A percentile compares a stretch with the other conserved stretches of the same genome.
phyloP scores from a whole-genome alignment of 805 yeast genomes.

The Wickerhamomyces chambardii region DNA sequence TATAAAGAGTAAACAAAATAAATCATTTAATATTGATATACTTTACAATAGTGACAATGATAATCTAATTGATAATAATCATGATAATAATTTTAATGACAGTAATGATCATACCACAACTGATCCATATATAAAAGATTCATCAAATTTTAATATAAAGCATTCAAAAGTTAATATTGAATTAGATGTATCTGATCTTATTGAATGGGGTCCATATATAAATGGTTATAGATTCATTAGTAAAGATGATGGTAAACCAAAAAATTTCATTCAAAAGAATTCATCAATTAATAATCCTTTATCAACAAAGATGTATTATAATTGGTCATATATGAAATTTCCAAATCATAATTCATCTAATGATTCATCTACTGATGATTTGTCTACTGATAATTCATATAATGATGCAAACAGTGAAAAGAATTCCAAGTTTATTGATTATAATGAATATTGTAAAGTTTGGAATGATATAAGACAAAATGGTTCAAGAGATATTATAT shows the following conservation, averaged over 20 bases:
- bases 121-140: too few relatives aligned
- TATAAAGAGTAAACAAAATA: too few relatives aligned
- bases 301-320: conserved; percentile 2
- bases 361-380: not conserved
- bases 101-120: too few relatives aligned
- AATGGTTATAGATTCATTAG: conserved; percentile 18
- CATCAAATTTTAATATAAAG: not conserved
- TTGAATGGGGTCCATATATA: conserved; percentile 19
- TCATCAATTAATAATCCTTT: not conserved
- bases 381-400: conserved; percentile 2
- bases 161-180: not conserved
- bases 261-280: not conserved
- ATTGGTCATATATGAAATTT: conserved; percentile 13
- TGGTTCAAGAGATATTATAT: conserved; percentile 10
- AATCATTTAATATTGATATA: too few relatives aligned
- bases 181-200: not conserved
- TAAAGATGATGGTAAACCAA: not conserved
- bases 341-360: conserved; percentile 6
- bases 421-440: conserved; percentile 1
- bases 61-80: too few relatives aligned
- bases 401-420: too few relatives aligned
- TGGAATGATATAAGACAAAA: conserved; percentile 17
- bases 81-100: too few relatives aligned
- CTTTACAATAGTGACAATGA: too few relatives aligned
- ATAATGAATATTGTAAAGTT: conserved; percentile 13